Conservation (phyloP, 2,329 filamentous ascomycete genomes). For the Albifimbria verrucaria region DNA sequence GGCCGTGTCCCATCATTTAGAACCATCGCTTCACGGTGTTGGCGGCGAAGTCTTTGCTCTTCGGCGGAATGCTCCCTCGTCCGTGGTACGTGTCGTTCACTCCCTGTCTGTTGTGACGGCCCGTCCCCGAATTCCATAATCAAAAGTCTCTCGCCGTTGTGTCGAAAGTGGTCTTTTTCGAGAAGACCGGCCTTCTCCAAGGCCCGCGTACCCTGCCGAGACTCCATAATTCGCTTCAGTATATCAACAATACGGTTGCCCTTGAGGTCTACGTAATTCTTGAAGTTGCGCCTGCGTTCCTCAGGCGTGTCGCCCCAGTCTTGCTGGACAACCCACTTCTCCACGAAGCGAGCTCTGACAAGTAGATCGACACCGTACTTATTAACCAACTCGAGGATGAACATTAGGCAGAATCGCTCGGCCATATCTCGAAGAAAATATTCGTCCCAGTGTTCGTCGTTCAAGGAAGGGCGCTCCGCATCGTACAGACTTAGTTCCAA, state of each 20-base stretch:
- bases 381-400: slow-evolving; percentile 56
- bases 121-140: slow-evolving; percentile 30
- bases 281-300: slow-evolving; percentile 52
- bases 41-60: slow-evolving; percentile 70
- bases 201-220: slow-evolving; percentile 47
- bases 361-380: slow-evolving; percentile 56
- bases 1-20: slow-evolving; percentile 81
- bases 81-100: slow-evolving; percentile 25
- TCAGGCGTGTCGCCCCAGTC: slow-evolving; percentile 59
- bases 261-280: slow-evolving; percentile 45
- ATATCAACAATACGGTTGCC: slow-evolving; percentile 52
- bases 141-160: slow-evolving; percentile 8
- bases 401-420: slow-evolving; percentile 58
- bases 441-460: slow-evolving; percentile 58
- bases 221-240: slow-evolving; percentile 46
- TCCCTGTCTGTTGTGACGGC: slow-evolving; percentile 15
- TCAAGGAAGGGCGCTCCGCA: slow-evolving; percentile 46
- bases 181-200: slow-evolving; percentile 48
- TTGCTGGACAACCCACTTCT: slow-evolving; percentile 72
- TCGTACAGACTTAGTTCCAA: slow-evolving; percentile 54
- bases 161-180: slow-evolving; percentile 29
- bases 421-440: slow-evolving; percentile 59
- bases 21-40: slow-evolving; percentile 85
- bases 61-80: slow-evolving; percentile 54
- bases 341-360: slow-evolving; percentile 62